Percentiles rank a stretch among this genome's conserved stretches.
Evolutionary conservation across 2,329 filamentous ascomycete genomes (phyloP).

Genomic region (Raffaelea ambrosiae): DNA sequence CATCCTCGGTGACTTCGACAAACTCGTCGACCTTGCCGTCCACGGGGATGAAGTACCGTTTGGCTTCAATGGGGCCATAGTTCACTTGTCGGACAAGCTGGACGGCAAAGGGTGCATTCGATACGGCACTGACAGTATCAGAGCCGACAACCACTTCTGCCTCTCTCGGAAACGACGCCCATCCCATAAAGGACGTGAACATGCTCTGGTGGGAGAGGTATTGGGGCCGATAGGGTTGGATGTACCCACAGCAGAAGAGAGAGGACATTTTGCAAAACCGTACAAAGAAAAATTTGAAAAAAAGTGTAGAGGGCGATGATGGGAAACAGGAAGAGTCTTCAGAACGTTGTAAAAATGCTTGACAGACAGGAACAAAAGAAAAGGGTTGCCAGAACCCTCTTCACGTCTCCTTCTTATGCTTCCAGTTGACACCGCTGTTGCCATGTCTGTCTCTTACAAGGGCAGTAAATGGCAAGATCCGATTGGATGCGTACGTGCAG

Average conservation of each 20-base stretch:
- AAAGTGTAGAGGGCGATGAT: too few species aligned
- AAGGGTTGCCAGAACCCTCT: not conserved
- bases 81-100: slow-evolving; percentile 37
- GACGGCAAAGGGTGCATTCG: slow-evolving; percentile 19
- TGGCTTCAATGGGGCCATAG: slow-evolving; percentile 32
- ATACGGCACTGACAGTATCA: slow-evolving; percentile 4
- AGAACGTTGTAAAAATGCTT: not conserved
- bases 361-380: not conserved
- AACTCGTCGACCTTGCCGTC: slow-evolving; percentile 15
- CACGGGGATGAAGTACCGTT: slow-evolving; percentile 28
- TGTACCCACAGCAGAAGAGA: slow-evolving; percentile 16
- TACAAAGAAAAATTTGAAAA: too few species aligned
- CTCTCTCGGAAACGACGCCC: slow-evolving; percentile 20
- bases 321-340: not conserved
- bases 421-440: not conserved
- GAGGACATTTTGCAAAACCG: too few species aligned
- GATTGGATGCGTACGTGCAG: not conserved
- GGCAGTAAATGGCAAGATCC: not conserved
- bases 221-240: slow-evolving; percentile 17
- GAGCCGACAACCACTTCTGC: not conserved
- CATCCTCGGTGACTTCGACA: slow-evolving; percentile 25
- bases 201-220: slow-evolving; percentile 17
- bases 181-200: slow-evolving; percentile 19
- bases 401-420: not conserved
- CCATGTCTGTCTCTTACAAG: not conserved